Evolutionary conservation across 371 early-diverging fungal genomes (phyloP).

Genomic region (Choanephora cucurbitarum): DNA sequence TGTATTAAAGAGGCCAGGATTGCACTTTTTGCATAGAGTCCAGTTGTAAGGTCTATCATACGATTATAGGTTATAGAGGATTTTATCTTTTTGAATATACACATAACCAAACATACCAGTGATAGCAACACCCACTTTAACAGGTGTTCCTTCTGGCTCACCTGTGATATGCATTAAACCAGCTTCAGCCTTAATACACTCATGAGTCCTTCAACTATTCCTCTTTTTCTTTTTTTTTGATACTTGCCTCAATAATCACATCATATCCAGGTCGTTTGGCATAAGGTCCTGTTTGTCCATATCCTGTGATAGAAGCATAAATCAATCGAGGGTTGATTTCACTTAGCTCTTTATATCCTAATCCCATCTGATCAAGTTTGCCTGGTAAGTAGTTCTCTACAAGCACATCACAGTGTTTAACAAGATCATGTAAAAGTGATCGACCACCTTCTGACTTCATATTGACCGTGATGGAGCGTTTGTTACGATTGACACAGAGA

Average conservation of each 20-base stretch:
- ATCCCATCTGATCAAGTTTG: slow-evolving; percentile 73
- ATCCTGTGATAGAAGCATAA: slow-evolving; percentile 89
- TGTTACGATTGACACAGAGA: slow-evolving; percentile 89
- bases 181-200: slow-evolving; percentile 68
- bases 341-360: slow-evolving; percentile 73
- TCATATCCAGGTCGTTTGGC: slow-evolving; percentile 85
- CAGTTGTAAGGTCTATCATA: slow-evolving; percentile 68
- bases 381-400: slow-evolving; percentile 94
- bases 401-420: slow-evolving; percentile 71
- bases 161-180: slow-evolving; percentile 97
- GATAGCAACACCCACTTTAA: slow-evolving; percentile 95
- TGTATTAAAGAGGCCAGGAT: slow-evolving; percentile 86
- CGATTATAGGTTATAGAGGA: no score
- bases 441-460: slow-evolving; percentile 72
- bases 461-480: slow-evolving; percentile 84
- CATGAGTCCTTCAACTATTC: no score
- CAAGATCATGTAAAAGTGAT: slow-evolving; percentile 68
- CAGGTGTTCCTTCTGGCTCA: slow-evolving; percentile 78
- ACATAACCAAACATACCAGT: slow-evolving; percentile 81
- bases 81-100: no score
- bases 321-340: slow-evolving; percentile 77
- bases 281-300: slow-evolving; percentile 89
- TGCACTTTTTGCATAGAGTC: slow-evolving; percentile 87
- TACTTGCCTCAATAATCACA: slow-evolving; percentile 80
- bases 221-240: neutral